phyloP scores from a whole-genome alignment of 257 asterid species.

The Solanum bukasovii region DNA sequence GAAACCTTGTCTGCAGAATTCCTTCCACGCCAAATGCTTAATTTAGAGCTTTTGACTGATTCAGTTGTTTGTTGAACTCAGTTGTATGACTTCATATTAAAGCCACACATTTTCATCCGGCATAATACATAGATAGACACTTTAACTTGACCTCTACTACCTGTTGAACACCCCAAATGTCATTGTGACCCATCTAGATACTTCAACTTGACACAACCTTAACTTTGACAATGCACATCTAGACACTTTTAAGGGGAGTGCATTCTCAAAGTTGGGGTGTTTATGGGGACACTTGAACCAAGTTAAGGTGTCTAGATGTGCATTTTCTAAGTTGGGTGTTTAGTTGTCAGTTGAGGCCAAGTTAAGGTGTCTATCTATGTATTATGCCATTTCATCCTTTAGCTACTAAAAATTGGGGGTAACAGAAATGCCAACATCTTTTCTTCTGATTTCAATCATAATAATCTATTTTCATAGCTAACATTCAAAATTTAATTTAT shows the following conservation, averaged over 20 bases:
- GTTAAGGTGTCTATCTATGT: background rate
- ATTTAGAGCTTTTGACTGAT: background rate
- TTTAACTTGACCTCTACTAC: background rate
- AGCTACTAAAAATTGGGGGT: background rate
- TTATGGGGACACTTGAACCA: background rate
- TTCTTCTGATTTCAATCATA: background rate
- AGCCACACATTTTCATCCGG: background rate
- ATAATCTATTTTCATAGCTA: background rate
- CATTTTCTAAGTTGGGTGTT: background rate
- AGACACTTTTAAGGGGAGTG: background rate
- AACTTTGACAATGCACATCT: background rate
- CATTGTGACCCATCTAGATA: background rate
- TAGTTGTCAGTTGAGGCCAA: background rate
- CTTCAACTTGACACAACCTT: background rate
- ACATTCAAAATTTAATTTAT: background rate
- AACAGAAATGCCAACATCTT: background rate
- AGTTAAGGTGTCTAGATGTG: background rate
- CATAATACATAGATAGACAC: background rate
- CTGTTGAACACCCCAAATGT: background rate
- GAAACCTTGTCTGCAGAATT: no score
- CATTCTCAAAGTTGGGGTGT: background rate
- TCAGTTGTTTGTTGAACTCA: background rate
- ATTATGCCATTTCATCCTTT: background rate
- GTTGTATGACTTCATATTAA: background rate
- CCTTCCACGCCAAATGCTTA: background rate